Conservation (phyloP, 371 early-diverging fungal genomes). For the Choanephora cucurbitarum region DNA sequence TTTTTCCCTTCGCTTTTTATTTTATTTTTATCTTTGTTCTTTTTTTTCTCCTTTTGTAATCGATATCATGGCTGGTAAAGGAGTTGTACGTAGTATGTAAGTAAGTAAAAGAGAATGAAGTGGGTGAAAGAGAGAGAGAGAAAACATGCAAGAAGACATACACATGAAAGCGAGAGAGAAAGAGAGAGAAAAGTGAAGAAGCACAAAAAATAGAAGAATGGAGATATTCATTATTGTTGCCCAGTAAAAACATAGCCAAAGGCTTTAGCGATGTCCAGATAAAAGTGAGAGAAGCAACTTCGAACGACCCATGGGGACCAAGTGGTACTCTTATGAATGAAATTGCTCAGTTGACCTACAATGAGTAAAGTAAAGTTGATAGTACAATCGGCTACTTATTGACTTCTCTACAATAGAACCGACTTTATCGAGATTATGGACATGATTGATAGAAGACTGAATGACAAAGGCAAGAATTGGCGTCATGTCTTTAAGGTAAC, state of each 20-base stretch:
- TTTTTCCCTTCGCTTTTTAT: conserved; percentile 1
- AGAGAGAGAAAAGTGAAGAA: no score
- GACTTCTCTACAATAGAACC: conserved; percentile 50
- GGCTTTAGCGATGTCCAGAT: conserved; percentile 93
- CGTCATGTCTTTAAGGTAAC: conserved; percentile 93
- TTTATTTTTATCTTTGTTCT: conserved; percentile 6
- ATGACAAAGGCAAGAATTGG: conserved; percentile 97
- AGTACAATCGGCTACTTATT: neutral
- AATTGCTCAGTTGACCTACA: conserved; percentile 82
- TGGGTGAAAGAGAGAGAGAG: no score
- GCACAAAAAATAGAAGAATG: no score
- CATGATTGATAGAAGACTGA: conserved; percentile 92
- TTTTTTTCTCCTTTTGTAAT: conserved; percentile 10
- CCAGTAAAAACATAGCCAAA: conserved; percentile 90
- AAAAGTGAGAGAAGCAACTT: conserved; percentile 92
- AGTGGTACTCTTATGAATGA: conserved; percentile 79
- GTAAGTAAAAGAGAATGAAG: conserved; percentile 6
- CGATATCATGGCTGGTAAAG: conserved; percentile 46
- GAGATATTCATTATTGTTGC: no score
- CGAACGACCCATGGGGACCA: conserved; percentile 88
- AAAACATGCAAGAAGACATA: no score
- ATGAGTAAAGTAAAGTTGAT: conserved; percentile 78
- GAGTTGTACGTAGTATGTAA: conserved; percentile 53
- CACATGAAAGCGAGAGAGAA: neutral
- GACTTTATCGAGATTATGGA: conserved; percentile 94